Evolutionary conservation across 441 rosid genomes (phyloP), one percentile per base, ranked within the genome.

Genomic region (Populus tomentosa): DNA sequence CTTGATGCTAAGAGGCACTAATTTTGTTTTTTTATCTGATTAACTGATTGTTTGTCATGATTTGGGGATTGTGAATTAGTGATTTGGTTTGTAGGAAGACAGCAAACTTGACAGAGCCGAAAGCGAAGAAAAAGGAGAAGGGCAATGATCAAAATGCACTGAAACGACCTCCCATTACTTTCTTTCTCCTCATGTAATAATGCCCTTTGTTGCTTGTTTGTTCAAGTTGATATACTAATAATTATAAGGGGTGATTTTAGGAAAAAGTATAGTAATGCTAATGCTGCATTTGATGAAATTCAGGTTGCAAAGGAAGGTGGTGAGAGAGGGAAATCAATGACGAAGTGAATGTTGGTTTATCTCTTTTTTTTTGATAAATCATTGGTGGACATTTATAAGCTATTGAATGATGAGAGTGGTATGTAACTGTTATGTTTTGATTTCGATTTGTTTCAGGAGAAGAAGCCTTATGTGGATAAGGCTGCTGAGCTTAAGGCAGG

Each of bases 301-400:
- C 10, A 95, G 98, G 97, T 86, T 84, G 89, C 95, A 8, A 95
- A 87, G 81, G 86, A 86, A 30, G 95, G 90, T 71, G 99, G 98
- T 77, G 96, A 90, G 85, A 90, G 86, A 81, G 90, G 98, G 98
- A 92, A 84, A 79, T 90, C 91, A 20, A 76, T 96, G 92, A 80
- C 89, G 97, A 90, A 40, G 98, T 92, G 73, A 88, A 95, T 82
- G 72, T 2, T 18, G 30, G 21, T 26, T 23, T 9, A 13, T 61
- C 33, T 67, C 6, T 33, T 0, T 26, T 26, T 26, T 26, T 26
- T 26, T 1, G 1, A 26, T 33, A 33, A 33, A 33, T 33, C 35
- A 33, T 33, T 33, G 35, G 35, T 33, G 7, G 35, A 33, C 35
- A 33, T 1, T 33, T 33, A 33, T 33, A 33, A 33, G 35, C 35